Base-by-base conservation (phyloP, 192 early-diverging fungal species). In the Coemansia javaensis region DNA sequence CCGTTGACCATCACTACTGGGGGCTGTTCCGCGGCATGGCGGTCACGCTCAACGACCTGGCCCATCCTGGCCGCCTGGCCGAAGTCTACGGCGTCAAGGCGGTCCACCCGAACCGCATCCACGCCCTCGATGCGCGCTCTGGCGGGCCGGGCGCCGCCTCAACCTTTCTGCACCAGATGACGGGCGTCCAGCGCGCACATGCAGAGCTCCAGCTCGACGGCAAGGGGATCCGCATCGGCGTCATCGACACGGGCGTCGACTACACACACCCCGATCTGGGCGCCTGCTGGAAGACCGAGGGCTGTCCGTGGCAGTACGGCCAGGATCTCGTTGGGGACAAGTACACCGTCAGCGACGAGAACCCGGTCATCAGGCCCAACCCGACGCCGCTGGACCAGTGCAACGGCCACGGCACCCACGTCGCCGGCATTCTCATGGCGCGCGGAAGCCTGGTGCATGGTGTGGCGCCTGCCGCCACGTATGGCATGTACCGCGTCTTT, bases 161-260 rank as follows among this genome's bases (percentile, higher is more conserved):
- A 10, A 20, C 50, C 7, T 61, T 59, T 14, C 6, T 53, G 21
- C 81, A 84, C 42, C 56, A 61, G 6, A 46, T 65, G 54, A 81
- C 79, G 7, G 79, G 79, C 9, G 80, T 84, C 0, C 49, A 67
- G 25, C 43, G 33, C 32, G 74, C 77, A 3, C 65, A 77, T 15
- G 47, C 58, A 7, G 50, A 73, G 7, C 63, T 81, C 38, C 73
- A 68, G 14, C 52, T 81, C 41, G 65, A 59, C 14, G 86, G 86
- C 13, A 75, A 78, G 53, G 85, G 83, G 7, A 46, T 89, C 43
- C 74, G 75, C 30, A 74, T 89, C 32, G 85, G 82, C 44, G 56
- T 89, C 44, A 47, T 88, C 20, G 86, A 88, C 63, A 78, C 73
- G 14, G 84, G 86, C 32, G 66, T 85, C n/a, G 82, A 47, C 49